Conservation (phyloP, 2,329 filamentous ascomycete genomes). For the Purpureocillium takamizusanense region DNA sequence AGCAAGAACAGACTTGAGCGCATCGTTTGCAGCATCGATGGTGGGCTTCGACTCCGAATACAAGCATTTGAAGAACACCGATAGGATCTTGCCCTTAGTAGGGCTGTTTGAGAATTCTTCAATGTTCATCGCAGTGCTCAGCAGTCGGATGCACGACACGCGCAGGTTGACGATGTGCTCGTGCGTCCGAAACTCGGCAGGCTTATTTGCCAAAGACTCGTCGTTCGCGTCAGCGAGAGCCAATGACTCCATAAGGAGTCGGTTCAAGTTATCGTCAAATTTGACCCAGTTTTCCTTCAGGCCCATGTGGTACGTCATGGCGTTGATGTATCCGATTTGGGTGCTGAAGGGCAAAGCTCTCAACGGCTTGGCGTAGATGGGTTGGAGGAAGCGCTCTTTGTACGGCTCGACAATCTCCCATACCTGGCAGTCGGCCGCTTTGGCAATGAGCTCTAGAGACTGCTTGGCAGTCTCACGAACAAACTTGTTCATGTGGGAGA, state of each 20-base stretch:
- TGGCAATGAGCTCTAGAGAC: conserved; percentile 72
- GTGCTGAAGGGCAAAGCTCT: conserved; percentile 87
- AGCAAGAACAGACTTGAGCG: conserved; percentile 76
- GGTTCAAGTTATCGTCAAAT: conserved; percentile 86
- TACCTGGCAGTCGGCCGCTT: conserved; percentile 67
- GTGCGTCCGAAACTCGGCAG: conserved; percentile 88
- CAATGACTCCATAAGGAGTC: conserved; percentile 85
- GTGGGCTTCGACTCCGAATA: conserved; percentile 90
- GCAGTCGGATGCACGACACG: conserved; percentile 84
- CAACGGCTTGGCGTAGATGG: conserved; percentile 92
- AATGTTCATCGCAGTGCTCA: conserved; percentile 89
- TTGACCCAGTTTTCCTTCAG: conserved; percentile 82
- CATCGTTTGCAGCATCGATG: conserved; percentile 87
- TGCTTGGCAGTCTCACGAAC: conserved; percentile 81
- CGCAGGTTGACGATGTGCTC: conserved; percentile 86
- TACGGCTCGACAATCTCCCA: conserved; percentile 85
- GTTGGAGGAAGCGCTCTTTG: conserved; percentile 79
- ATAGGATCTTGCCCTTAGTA: conserved; percentile 66
- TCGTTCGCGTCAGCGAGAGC: conserved; percentile 92
- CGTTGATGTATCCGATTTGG: conserved; percentile 97
- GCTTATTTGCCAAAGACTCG: conserved; percentile 85
- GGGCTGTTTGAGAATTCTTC: conserved; percentile 76
- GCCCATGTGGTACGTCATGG: conserved; percentile 88
- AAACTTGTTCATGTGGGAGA: conserved; percentile 92
- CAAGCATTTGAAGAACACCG: conserved; percentile 95